phyloP scores from a whole-genome alignment of 164 flowering plant genomes.

The Taxillus chinensis region DNA sequence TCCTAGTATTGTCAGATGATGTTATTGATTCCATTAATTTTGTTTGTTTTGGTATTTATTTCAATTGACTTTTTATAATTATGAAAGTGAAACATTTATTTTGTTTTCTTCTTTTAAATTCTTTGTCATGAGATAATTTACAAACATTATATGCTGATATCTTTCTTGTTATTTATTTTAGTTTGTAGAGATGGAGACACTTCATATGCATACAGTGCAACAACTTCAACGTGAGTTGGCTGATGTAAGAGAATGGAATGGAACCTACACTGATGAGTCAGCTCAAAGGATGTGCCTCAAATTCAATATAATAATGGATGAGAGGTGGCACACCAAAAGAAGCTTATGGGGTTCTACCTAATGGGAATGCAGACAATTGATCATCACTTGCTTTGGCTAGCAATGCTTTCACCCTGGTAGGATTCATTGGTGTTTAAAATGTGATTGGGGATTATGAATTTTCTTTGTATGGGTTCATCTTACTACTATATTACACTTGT shows the following conservation, averaged over 20 bases:
- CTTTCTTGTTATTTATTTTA: conserved; percentile 14
- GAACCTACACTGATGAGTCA: conserved; percentile 43
- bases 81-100: no score
- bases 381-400: conserved; percentile 37
- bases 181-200: conserved; percentile 89
- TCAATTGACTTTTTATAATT: no score
- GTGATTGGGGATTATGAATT: no score
- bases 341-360: conserved; percentile 24
- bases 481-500: no score
- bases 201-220: conserved; percentile 67
- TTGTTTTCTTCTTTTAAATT: no score
- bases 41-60: no score
- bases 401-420: conserved; percentile 46
- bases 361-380: conserved; percentile 41
- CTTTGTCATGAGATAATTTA: no score
- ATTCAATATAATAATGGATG: conserved; percentile 48
- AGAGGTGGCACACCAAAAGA: conserved; percentile 27
- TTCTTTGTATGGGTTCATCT: no score
- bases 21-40: no score
- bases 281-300: conserved; percentile 38
- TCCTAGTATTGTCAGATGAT: no score
- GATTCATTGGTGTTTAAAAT: not conserved
- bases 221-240: conserved; percentile 83
- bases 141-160: not conserved
- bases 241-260: conserved; percentile 62